A percentile compares a stretch with the other conserved stretches of the same genome.
phyloP scores from a whole-genome alignment of 2,329 filamentous ascomycete genomes.

The Dothideomycetes sp. region DNA sequence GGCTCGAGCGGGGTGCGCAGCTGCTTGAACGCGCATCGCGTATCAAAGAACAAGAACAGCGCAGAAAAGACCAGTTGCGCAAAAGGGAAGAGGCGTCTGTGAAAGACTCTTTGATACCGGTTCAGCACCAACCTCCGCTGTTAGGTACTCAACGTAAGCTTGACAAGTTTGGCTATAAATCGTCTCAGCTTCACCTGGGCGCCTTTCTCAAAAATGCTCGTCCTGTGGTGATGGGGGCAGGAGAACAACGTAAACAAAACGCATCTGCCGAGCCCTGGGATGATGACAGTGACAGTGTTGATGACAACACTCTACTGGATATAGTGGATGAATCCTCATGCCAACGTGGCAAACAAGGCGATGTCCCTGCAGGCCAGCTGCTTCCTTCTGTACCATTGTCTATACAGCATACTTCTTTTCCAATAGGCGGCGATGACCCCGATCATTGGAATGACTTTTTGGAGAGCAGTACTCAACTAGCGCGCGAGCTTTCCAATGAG shows the following conservation, averaged over 20 bases:
- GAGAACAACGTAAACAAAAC: not conserved
- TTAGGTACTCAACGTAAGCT: conserved; percentile 20
- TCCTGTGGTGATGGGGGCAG: not conserved
- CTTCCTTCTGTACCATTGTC: too few relatives aligned
- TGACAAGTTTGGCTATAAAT: conserved; percentile 23
- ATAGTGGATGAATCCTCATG: conserved; percentile 8
- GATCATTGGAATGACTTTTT: conserved; percentile 25
- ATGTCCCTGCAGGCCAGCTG: too few relatives aligned
- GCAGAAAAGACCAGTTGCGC: conserved; percentile 17
- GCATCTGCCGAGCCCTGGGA: conserved; percentile 4
- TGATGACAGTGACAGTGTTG: conserved; percentile 16
- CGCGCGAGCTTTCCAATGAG: conserved; percentile 24
- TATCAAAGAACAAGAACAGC: conserved; percentile 22
- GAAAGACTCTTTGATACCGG: not conserved
- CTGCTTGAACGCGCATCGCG: conserved; percentile 22
- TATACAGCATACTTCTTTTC: conserved; percentile 1
- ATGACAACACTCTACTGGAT: conserved; percentile 20
- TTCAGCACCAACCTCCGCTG: conserved; percentile 11
- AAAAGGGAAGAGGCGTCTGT: conserved; percentile 17
- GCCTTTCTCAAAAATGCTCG: conserved; percentile 19
- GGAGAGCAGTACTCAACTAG: conserved; percentile 34
- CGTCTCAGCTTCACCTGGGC: conserved; percentile 24
- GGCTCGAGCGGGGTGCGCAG: conserved; percentile 21
- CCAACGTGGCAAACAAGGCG: too few relatives aligned
- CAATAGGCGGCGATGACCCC: conserved; percentile 13